These are phyloP conservation scores for Chiua virens DNA, from an alignment of 768 basidiomycete species.

Conservation along the genomic window DNA sequence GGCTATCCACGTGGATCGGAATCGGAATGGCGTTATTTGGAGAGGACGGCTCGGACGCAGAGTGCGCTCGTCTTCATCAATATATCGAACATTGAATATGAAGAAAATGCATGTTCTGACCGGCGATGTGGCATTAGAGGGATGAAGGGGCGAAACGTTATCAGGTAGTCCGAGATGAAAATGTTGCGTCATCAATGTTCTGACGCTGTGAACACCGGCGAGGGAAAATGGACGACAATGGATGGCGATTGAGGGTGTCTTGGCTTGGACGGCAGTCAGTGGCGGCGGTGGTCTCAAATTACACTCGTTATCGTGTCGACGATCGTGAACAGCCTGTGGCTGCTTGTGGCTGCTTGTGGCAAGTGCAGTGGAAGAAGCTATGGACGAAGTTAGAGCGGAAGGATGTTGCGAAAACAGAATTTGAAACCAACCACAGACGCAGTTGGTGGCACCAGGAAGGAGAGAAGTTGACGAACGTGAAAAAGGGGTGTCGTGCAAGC, in stretches of 20 bases:
- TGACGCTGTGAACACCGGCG: conserved; percentile 15
- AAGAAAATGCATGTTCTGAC: background rate
- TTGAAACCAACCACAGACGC: conserved; percentile 6
- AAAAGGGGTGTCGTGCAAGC: background rate
- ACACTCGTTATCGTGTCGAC: background rate
- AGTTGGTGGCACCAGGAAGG: background rate
- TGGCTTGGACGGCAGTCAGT: background rate
- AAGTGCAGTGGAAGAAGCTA: background rate
- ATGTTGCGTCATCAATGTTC: conserved; percentile 1
- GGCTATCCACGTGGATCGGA: conserved; percentile 8
- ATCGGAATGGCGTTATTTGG: background rate
- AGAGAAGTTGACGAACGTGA: conserved; percentile 7
- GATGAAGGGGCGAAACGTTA: background rate
- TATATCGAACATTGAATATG: too few species aligned
- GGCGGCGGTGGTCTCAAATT: conserved; percentile 11
- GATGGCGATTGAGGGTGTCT: conserved; percentile 14
- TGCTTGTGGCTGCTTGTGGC: background rate
- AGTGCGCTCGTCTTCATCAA: background rate
- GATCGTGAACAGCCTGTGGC: conserved; percentile 3
- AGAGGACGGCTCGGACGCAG: background rate
- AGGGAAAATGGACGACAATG: conserved; percentile 14
- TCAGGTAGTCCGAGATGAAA: conserved; percentile 1
- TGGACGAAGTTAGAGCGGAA: background rate
- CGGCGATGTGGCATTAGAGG: conserved; percentile 16
- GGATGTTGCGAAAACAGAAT: conserved; percentile 1